Conservation (phyloP, 2,329 filamentous ascomycete genomes). For the Phialophora expanda region DNA sequence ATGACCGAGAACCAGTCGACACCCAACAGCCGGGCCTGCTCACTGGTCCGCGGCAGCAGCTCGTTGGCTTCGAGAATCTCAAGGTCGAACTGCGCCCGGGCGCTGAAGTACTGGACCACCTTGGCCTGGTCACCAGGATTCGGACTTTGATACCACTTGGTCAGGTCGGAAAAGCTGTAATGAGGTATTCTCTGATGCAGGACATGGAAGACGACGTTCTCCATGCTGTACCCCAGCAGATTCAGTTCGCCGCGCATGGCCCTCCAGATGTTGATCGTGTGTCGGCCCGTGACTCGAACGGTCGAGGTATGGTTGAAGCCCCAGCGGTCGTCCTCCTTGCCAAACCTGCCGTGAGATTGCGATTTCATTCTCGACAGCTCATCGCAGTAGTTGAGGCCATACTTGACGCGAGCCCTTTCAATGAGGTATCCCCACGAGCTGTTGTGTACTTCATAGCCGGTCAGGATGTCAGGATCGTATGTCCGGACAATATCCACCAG, state of each 20-base stretch:
- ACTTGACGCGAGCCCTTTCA: conserved; percentile 82
- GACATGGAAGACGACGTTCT: conserved; percentile 91
- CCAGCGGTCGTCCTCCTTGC: conserved; percentile 87
- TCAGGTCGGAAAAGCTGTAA: conserved; percentile 79
- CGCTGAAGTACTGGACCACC: conserved; percentile 76
- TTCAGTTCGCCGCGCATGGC: conserved; percentile 94
- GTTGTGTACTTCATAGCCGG: conserved; percentile 93
- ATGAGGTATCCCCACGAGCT: conserved; percentile 95
- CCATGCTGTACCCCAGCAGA: conserved; percentile 91
- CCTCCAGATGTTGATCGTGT: conserved; percentile 97
- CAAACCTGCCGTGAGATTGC: conserved; percentile 80
- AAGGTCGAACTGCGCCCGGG: conserved; percentile 78
- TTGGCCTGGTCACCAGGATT: conserved; percentile 73
- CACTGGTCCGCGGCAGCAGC: conserved; percentile 83
- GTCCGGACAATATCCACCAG: conserved; percentile 83
- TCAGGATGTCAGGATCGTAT: conserved; percentile 88
- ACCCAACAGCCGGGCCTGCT: conserved; percentile 89
- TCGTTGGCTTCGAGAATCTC: conserved; percentile 91
- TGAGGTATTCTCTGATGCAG: conserved; percentile 87
- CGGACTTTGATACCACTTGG: conserved; percentile 76
- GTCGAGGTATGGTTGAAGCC: conserved; percentile 93
- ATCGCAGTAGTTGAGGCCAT: conserved; percentile 87
- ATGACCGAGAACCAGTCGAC: conserved; percentile 98
- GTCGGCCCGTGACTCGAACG: conserved; percentile 87
- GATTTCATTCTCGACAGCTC: conserved; percentile 88